A percentile compares a stretch with the other conserved stretches of the same genome.
These are phyloP conservation scores for Malus hybrid DNA, from an alignment of 331 rosid species.

Conservation along the genomic window DNA sequence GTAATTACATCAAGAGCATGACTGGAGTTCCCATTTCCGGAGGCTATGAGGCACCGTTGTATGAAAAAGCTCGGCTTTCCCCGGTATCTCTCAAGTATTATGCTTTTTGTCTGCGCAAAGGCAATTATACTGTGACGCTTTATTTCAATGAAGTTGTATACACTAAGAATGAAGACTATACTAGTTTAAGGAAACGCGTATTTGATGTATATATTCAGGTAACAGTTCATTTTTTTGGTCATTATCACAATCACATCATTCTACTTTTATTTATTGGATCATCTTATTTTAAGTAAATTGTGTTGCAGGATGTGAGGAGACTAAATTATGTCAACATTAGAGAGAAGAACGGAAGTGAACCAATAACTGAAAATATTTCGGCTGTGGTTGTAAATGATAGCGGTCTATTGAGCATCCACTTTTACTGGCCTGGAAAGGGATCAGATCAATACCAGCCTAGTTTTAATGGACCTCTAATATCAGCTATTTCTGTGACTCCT, in stretches of 20 bases:
- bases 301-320: background rate
- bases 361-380: background rate
- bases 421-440: conserved; percentile 24
- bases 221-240: too few species aligned
- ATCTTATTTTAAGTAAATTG: background rate
- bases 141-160: conserved; percentile 29
- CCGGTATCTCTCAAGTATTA: conserved; percentile 35
- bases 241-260: too few species aligned
- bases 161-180: background rate
- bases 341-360: background rate
- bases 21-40: background rate
- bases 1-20: background rate
- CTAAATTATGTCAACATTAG: background rate
- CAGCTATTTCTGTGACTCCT: conserved; percentile 14
- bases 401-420: background rate
- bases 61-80: conserved; percentile 23
- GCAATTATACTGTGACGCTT: conserved; percentile 25
- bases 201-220: background rate
- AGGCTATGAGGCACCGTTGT: background rate
- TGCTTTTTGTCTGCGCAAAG: conserved; percentile 19
- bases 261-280: too few species aligned
- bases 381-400: background rate
- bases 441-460: background rate
- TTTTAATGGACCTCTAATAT: conserved; percentile 17
- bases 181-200: background rate